A percentile compares a stretch with the other conserved stretches of the same genome.
phyloP scores from a whole-genome alignment of 768 basidiomycete genomes.

The Termitomyces sp. region DNA sequence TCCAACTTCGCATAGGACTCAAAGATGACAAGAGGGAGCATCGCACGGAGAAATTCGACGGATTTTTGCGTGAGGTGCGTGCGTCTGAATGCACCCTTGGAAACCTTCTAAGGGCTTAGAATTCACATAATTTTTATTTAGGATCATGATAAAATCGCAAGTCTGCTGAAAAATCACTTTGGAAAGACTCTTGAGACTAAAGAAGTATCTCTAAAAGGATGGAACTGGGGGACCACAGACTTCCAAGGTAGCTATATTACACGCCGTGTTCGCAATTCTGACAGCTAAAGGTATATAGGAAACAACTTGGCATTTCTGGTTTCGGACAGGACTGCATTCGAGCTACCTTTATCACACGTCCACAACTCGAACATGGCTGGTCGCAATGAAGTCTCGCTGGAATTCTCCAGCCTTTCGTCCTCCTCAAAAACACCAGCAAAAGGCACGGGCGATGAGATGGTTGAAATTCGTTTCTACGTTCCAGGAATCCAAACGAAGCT shows the following conservation, averaged over 20 bases:
- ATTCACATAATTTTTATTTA: constrained; percentile 22
- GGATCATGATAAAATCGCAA: constrained; percentile 87
- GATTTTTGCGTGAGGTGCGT: constrained; percentile 83
- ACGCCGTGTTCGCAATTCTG: not conserved
- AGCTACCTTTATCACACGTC: constrained; percentile 79
- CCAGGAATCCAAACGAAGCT: constrained; percentile 65
- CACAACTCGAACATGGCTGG: constrained; percentile 98
- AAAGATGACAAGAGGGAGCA: constrained; percentile 46
- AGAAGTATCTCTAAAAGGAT: constrained; percentile 88
- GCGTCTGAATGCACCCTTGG: constrained; percentile 14
- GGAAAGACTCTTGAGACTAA: constrained; percentile 76
- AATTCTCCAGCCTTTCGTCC: constrained; percentile 59
- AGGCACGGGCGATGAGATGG: constrained; percentile 72
- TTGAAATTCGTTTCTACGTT: constrained; percentile 95
- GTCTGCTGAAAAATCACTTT: constrained; percentile 83
- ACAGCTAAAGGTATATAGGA: constrained; percentile 38
- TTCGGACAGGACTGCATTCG: constrained; percentile 83
- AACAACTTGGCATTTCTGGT: constrained; percentile 90
- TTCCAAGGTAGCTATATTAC: constrained; percentile 63
- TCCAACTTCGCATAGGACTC: constrained; percentile 81
- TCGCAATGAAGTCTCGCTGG: constrained; percentile 97
- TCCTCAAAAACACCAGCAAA: constrained; percentile 32
- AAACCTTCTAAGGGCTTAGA: not conserved
- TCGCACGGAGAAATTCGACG: constrained; percentile 83
- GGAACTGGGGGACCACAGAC: constrained; percentile 98